Evolutionary conservation across 1,139 yeast species (phyloP), one percentile per base, ranked within the genome.

Genomic region (Blastobotrys aristatus): DNA sequence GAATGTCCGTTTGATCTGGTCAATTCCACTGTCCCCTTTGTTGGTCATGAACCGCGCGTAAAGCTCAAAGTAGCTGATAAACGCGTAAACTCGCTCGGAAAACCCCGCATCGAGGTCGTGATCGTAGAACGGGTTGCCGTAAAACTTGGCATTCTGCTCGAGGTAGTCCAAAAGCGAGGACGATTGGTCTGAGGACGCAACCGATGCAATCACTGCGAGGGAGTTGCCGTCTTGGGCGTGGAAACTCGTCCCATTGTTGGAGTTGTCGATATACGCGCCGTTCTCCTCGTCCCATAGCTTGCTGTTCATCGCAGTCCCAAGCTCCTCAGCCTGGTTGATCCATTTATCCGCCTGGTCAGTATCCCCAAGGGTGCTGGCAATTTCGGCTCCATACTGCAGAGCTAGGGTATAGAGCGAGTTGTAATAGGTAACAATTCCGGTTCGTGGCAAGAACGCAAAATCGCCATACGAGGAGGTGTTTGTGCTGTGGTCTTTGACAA

Each of bases 121-220:
- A 20, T 36, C 40, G 17, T 18, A 36, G 26, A 36, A 36, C 10
- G 40, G 40, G 29, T 36, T 36, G 14, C 40, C 40, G n/a, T 36
- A 36, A 2, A 4, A 6, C 17, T 17, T 26, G 14, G 24, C 27
- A 13, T 36, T 36, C 14, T n/a, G n/a, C 11, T 36, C 10, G 17
- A 36, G 17, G 29, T 36, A 17, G 2, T 16, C 4, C 5, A 36
- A 17, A 3, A 36, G 6, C n/a, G 24, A 3, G 3, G 10, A 4
- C 6, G 26, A 4, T 16, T 20, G 40, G 5, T 13, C 11, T 21
- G 24, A 20, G 14, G n/a, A 4, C 4, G 26, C 2, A 10, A 36
- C 17, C 5, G 4, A 3, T 20, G 40, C 26, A 11, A 36, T 13
- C 8, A 36, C 40, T 5, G 40, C 40, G 10, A 36, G 14, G 5